Evolutionary conservation across 495 filamentous ascomycete species (phyloP).

Genomic region (Penicillium herquei): DNA sequence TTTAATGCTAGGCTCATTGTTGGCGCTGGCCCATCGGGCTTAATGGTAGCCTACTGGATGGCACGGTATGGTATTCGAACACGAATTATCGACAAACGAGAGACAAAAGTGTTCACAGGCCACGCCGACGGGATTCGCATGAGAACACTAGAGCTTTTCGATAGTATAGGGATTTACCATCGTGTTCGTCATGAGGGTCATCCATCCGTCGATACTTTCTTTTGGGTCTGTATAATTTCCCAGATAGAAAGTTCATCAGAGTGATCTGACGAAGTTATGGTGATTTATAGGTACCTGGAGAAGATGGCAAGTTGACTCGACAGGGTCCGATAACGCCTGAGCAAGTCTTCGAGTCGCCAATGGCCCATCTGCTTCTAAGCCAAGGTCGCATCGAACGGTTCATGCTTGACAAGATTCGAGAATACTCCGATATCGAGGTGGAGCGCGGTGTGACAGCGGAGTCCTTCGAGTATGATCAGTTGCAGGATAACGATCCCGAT

Average conservation of each 20-base stretch:
- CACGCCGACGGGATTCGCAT: constrained; percentile 61
- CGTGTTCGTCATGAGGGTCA: constrained; percentile 59
- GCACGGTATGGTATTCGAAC: constrained; percentile 57
- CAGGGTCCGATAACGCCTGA: constrained; percentile 51
- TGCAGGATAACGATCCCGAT: constrained; percentile 36
- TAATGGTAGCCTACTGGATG: constrained; percentile 65
- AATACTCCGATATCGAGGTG: constrained; percentile 45
- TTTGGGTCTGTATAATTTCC: constrained; percentile 30
- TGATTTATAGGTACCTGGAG: constrained; percentile 30
- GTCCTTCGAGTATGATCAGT: constrained; percentile 44
- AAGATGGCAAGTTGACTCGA: constrained; percentile 47
- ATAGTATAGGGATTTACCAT: constrained; percentile 64
- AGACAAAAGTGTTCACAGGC: constrained; percentile 51
- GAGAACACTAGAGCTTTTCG: constrained; percentile 64
- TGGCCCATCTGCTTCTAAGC: constrained; percentile 51
- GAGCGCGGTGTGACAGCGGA: constrained; percentile 51
- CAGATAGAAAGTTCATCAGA: too few species aligned
- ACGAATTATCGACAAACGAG: constrained; percentile 61
- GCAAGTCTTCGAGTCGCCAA: constrained; percentile 51
- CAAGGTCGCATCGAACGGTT: constrained; percentile 59
- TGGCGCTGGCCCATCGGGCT: constrained; percentile 65
- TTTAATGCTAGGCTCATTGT: constrained; percentile 45
- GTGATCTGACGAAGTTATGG: neutral
- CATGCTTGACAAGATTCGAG: constrained; percentile 51
- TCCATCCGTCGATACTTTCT: constrained; percentile 43